Conservation (phyloP, 2,329 filamentous ascomycete species). For the Xylariaceae sp. region DNA sequence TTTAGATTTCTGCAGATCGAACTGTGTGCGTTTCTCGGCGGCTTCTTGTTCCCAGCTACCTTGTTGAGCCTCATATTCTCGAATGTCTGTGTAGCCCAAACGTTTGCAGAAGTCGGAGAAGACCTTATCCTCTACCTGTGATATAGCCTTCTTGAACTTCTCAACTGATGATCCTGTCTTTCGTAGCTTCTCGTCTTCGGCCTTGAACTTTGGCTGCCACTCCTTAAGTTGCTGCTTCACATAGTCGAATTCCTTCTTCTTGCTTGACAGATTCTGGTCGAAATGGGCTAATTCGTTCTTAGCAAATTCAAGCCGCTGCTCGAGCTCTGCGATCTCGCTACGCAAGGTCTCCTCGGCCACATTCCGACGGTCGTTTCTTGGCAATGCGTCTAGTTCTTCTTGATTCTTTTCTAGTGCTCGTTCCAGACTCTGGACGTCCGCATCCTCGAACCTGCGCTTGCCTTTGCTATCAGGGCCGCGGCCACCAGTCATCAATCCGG, state of each 20-base stretch:
- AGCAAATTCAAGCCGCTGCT: slow-evolving; percentile 67
- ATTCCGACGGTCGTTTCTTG: slow-evolving; percentile 70
- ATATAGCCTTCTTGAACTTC: slow-evolving; percentile 60
- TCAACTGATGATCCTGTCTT: slow-evolving; percentile 48
- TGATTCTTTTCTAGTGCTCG: slow-evolving; percentile 71
- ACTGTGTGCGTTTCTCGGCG: slow-evolving; percentile 79
- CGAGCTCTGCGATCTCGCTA: slow-evolving; percentile 73
- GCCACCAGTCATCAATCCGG: slow-evolving; percentile 93
- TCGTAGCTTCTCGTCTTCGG: slow-evolving; percentile 66
- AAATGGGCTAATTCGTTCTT: slow-evolving; percentile 74
- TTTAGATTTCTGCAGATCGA: slow-evolving; percentile 76
- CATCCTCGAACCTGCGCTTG: slow-evolving; percentile 82
- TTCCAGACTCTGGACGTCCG: slow-evolving; percentile 81
- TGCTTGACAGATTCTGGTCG: slow-evolving; percentile 78
- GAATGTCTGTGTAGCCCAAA: slow-evolving; percentile 83
- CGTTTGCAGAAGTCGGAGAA: slow-evolving; percentile 82
- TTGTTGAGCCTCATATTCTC: slow-evolving; percentile 90
- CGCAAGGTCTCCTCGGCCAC: slow-evolving; percentile 77
- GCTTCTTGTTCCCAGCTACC: slow-evolving; percentile 89
- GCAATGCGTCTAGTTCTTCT: slow-evolving; percentile 74
- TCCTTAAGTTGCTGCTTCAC: slow-evolving; percentile 70
- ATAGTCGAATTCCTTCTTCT: slow-evolving; percentile 75
- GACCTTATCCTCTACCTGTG: slow-evolving; percentile 80
- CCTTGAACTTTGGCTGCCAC: slow-evolving; percentile 70
- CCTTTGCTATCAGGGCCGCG: slow-evolving; percentile 71